Conservation (phyloP, 2,329 filamentous ascomycete genomes). For the Pseudopithomyces maydicus region DNA sequence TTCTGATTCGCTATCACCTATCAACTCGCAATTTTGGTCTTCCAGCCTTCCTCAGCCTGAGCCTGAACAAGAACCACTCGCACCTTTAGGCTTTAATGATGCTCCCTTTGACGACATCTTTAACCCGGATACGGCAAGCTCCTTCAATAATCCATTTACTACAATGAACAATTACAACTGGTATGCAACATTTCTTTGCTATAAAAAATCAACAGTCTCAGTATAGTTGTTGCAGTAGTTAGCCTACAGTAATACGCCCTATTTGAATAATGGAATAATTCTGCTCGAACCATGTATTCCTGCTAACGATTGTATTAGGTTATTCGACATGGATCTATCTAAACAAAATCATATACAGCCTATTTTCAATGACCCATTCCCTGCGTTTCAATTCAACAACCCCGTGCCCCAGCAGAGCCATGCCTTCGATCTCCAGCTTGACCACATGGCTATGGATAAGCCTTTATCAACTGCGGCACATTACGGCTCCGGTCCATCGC, state of each 20-base stretch:
- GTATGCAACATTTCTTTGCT: neutral
- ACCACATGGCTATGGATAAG: slow-evolving; percentile 28
- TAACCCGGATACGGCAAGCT: slow-evolving; percentile 65
- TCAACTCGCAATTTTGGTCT: slow-evolving; percentile 40
- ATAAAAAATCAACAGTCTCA: no score
- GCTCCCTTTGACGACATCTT: slow-evolving; percentile 60
- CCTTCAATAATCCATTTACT: slow-evolving; percentile 69
- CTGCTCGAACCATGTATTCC: no score
- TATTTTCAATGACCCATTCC: slow-evolving; percentile 28
- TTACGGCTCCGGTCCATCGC: slow-evolving; percentile 27
- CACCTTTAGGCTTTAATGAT: slow-evolving; percentile 31
- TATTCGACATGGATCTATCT: slow-evolving; percentile 58
- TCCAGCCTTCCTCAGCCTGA: slow-evolving; percentile 34
- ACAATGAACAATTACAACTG: slow-evolving; percentile 66
- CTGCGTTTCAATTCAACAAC: slow-evolving; percentile 24
- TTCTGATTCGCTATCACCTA: slow-evolving; percentile 28
- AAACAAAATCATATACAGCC: slow-evolving; percentile 21
- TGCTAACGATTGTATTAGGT: slow-evolving; percentile 37
- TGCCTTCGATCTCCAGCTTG: slow-evolving; percentile 29
- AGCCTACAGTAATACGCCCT: no score
- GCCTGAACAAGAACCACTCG: slow-evolving; percentile 31
- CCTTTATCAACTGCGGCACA: slow-evolving; percentile 25
- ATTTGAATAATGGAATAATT: no score
- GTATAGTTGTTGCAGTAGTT: no score
- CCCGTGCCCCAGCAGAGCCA: slow-evolving; percentile 24